Conservation (phyloP, 352 stramenopile species). For the Pythium phragmitis region DNA sequence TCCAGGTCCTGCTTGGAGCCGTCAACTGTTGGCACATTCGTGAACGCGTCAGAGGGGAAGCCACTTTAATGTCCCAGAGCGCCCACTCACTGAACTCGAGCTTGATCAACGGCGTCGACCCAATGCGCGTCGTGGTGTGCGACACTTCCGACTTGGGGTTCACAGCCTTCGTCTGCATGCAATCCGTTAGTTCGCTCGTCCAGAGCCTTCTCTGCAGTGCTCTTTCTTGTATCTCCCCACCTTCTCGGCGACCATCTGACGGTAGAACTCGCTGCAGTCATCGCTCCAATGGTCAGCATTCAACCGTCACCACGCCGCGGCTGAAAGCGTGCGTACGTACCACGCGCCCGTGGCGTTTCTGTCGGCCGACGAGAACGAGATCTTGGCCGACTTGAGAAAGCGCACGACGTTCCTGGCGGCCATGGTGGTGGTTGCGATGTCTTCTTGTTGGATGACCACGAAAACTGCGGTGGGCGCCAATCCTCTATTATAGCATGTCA, state of each 20-base stretch:
- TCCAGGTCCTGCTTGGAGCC: conserved; percentile 70
- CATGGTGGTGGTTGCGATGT: conserved; percentile 42
- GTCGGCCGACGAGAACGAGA: conserved; percentile 87
- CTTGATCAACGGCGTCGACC: conserved; percentile 62
- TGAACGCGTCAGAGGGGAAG: not conserved
- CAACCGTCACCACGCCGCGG: not conserved
- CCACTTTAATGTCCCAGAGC: too few species aligned
- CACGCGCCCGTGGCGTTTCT: conserved; percentile 67
- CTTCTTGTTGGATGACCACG: conserved; percentile 15
- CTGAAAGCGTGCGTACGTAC: conserved; percentile 27
- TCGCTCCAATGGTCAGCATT: conserved; percentile 5
- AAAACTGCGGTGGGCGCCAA: conserved; percentile 11
- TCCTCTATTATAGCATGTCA: conserved; percentile 17
- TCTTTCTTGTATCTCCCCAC: conserved; percentile 22
- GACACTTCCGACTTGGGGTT: conserved; percentile 82
- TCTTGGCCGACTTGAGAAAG: conserved; percentile 83
- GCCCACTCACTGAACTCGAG: conserved; percentile 75
- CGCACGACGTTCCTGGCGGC: conserved; percentile 80
- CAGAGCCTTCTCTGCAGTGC: not conserved
- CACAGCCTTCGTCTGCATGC: conserved; percentile 53
- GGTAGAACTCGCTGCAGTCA: conserved; percentile 75
- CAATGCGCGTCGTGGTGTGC: conserved; percentile 55
- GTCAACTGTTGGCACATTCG: conserved; percentile 46
- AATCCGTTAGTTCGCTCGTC: conserved; percentile 5
- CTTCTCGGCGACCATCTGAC: conserved; percentile 79